Evolutionary conservation across 805 yeast species (phyloP), one percentile per base, ranked within the genome.

Genomic region (Myxozyma geophila): DNA sequence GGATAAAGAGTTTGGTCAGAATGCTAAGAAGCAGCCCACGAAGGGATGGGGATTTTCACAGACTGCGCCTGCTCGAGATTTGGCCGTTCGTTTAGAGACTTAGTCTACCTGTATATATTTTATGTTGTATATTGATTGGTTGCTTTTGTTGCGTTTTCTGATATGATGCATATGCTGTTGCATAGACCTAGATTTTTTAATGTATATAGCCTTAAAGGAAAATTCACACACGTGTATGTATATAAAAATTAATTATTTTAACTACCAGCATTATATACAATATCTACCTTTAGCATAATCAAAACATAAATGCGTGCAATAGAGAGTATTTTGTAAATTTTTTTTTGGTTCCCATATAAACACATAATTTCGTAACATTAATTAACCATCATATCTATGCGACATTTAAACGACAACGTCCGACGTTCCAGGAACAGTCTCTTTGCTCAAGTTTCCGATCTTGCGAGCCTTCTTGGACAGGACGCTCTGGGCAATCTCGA

Each of bases 401-500:
- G 5, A 28, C 5, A 28, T 28, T 44, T 50, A 54, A 44, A 54
- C 37, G 13, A 64, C 65, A 40, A 60, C 50, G 37, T 64, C 67
- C 19, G 67, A 52, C 47, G 33, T 52, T 33, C 51, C 49, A 15
- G 43, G 39, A 7, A 51, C 51, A 8, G 68, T 55, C 52, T 43
- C 41, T 43, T 54, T 54, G 17, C 47, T 57, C 23, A 56, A 10
- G 74, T 78, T 51, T 15, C 72, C 98, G 57, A 85, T 78, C 41
- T 76, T 76, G 74, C 96, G 84, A 39, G 81, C 78, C 23, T 75
- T 74, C 10, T 76, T 72, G 2, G 75, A 69, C 70, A 92, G 80
- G 74, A 85, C 89, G 65, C 87, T 81, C 65, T 83, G 80, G 7
- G 98, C 98, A 53, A 93, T 79, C 46, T 92, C 95, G 60, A 93